These are phyloP conservation scores for Rhodofomes roseus DNA, from an alignment of 1,284 basidiomycete species.

Conservation along the genomic window DNA sequence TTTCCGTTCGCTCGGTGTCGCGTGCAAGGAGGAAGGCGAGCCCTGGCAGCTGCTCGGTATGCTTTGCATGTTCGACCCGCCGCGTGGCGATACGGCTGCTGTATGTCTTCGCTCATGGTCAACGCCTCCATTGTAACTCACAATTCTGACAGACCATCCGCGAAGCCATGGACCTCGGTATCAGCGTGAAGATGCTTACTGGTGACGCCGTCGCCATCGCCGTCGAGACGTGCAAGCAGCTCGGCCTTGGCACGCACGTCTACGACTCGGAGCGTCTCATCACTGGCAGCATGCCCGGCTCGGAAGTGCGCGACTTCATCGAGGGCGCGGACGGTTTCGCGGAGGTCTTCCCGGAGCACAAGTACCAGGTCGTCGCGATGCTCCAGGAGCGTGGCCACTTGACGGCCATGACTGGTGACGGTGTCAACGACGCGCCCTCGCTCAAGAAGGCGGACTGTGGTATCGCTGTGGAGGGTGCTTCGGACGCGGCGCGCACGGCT, in stretches of 20 bases:
- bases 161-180: slow-evolving; percentile 10
- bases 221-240: slow-evolving; percentile 11
- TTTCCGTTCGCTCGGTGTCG: slow-evolving; percentile 11
- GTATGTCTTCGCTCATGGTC: neutral
- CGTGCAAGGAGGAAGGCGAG: slow-evolving; percentile 8
- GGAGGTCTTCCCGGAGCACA: slow-evolving; percentile 11
- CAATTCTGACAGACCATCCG: slow-evolving; percentile 2
- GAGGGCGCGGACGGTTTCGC: slow-evolving; percentile 10
- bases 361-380: slow-evolving; percentile 11
- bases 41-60: slow-evolving; percentile 10
- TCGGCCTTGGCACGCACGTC: slow-evolving; percentile 10
- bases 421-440: slow-evolving; percentile 9
- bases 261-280: slow-evolving; percentile 11
- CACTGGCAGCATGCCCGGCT: slow-evolving; percentile 7
- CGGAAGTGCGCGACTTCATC: slow-evolving; percentile 11
- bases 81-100: slow-evolving; percentile 7
- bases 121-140: neutral
- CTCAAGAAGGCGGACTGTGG: slow-evolving; percentile 12
- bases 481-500: slow-evolving; percentile 8
- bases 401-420: slow-evolving; percentile 11
- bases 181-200: slow-evolving; percentile 11
- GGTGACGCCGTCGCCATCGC: slow-evolving; percentile 10
- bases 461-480: slow-evolving; percentile 10
- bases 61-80: slow-evolving; percentile 11
- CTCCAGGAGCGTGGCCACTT: slow-evolving; percentile 10